Conservation (phyloP, 2,329 filamentous ascomycete genomes). For the Cordyceps cateniannulata region DNA sequence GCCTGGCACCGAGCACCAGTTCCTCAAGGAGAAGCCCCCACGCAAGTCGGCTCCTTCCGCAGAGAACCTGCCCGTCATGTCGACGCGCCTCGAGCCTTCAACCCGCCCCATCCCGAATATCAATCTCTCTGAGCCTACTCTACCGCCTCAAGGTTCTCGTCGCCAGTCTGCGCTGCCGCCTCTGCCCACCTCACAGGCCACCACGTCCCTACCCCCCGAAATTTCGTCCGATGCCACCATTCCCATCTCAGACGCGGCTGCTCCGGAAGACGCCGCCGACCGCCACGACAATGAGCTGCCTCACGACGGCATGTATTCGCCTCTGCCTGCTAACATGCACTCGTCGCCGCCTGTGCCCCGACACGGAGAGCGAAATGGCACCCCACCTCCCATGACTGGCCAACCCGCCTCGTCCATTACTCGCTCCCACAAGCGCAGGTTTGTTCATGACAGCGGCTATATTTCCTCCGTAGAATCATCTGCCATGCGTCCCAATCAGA, state of each 20-base stretch:
- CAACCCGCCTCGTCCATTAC: conserved; percentile 57
- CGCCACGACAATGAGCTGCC: conserved; percentile 34
- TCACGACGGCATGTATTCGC: conserved; percentile 57
- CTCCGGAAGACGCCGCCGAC: conserved; percentile 43
- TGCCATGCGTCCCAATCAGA: conserved; percentile 61
- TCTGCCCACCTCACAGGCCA: conserved; percentile 32
- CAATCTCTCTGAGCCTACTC: conserved; percentile 38
- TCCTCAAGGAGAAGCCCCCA: conserved; percentile 77
- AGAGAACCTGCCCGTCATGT: conserved; percentile 54
- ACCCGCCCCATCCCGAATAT: conserved; percentile 30
- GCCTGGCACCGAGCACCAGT: conserved; percentile 80
- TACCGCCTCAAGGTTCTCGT: conserved; percentile 38
- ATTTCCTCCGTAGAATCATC: conserved; percentile 96
- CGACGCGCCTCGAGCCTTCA: conserved; percentile 46
- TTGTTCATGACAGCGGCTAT: conserved; percentile 86
- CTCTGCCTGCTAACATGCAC: conserved; percentile 63
- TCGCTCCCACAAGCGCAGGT: conserved; percentile 68
- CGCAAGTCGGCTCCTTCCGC: conserved; percentile 51
- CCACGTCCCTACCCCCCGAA: conserved; percentile 43
- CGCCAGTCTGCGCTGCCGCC: conserved; percentile 33
- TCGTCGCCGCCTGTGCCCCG: conserved; percentile 82
- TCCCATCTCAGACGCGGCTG: conserved; percentile 60
- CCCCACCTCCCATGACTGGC: conserved; percentile 64
- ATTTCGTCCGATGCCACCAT: conserved; percentile 74
- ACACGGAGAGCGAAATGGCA: conserved; percentile 57